Percentiles rank a stretch among this genome's conserved stretches.
Conservation (phyloP, 1,284 basidiomycete genomes). For the Ceratobasidium sp. region DNA sequence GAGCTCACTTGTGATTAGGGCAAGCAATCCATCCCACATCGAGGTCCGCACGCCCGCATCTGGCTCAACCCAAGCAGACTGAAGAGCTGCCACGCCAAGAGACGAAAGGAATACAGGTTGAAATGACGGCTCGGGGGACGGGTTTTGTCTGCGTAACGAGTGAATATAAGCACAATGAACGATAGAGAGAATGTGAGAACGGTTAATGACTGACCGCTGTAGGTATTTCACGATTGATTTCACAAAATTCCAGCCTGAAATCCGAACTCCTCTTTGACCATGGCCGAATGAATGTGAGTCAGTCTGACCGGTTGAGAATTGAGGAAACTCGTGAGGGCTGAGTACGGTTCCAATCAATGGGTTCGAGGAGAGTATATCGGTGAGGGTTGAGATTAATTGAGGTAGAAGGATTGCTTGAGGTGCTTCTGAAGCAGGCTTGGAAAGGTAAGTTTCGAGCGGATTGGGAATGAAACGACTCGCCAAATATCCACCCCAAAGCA, state of each 20-base stretch:
- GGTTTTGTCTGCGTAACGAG: neutral
- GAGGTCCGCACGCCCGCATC: slow-evolving; percentile 74
- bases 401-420: slow-evolving; percentile 54
- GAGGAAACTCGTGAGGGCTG: slow-evolving; percentile 62
- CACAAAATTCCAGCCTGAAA: slow-evolving; percentile 31
- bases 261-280: slow-evolving; percentile 29
- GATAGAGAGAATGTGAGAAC: too few species aligned
- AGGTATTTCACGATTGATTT: slow-evolving; percentile 25
- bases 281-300: slow-evolving; percentile 55
- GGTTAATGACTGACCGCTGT: neutral
- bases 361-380: slow-evolving; percentile 63
- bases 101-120: slow-evolving; percentile 25
- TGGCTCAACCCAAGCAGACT: slow-evolving; percentile 82
- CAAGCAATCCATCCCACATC: slow-evolving; percentile 79
- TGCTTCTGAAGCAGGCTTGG: slow-evolving; percentile 36
- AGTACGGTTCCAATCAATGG: slow-evolving; percentile 73
- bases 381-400: slow-evolving; percentile 54
- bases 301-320: slow-evolving; percentile 59
- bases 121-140: neutral
- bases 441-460: neutral
- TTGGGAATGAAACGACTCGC: slow-evolving; percentile 59
- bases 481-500: slow-evolving; percentile 74
- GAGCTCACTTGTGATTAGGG: slow-evolving; percentile 77
- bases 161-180: too few species aligned
- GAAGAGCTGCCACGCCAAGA: slow-evolving; percentile 67